phyloP scores from a whole-genome alignment of 306 rosid genomes.

The Quercus aquifolioides region DNA sequence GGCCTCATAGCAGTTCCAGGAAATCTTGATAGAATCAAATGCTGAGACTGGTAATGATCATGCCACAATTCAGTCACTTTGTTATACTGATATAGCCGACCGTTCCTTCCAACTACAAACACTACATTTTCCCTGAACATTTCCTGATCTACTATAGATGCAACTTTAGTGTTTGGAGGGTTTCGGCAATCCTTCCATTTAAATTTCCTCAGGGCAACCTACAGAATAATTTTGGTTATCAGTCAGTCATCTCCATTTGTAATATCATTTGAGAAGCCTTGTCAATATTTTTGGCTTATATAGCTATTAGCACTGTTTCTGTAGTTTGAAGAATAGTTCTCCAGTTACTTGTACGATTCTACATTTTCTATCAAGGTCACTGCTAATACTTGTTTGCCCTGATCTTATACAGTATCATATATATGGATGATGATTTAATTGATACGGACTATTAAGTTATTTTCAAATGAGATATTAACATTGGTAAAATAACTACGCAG shows the following conservation, averaged over 20 bases:
- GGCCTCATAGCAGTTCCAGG: conserved; percentile 77
- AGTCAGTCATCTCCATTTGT: background rate
- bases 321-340: background rate
- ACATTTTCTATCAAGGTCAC: background rate
- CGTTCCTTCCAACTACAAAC: conserved; percentile 73
- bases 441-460: too few species aligned
- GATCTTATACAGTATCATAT: too few species aligned
- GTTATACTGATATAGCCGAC: conserved; percentile 85
- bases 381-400: background rate
- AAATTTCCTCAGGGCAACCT: conserved; percentile 84
- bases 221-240: conserved; percentile 22
- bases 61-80: conserved; percentile 89
- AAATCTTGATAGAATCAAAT: conserved; percentile 66
- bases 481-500: too few species aligned
- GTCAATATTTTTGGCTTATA: background rate
- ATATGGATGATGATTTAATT: too few species aligned
- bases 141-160: conserved; percentile 72
- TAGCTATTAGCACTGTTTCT: background rate
- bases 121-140: conserved; percentile 76
- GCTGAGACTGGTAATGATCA: conserved; percentile 86
- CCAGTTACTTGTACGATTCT: background rate
- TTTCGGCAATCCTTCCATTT: conserved; percentile 85
- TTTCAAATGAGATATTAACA: too few species aligned
- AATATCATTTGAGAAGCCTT: background rate
- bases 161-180: conserved; percentile 64